Conservation (phyloP, 2,329 filamentous ascomycete species). For the Colletotrichum sp. region DNA sequence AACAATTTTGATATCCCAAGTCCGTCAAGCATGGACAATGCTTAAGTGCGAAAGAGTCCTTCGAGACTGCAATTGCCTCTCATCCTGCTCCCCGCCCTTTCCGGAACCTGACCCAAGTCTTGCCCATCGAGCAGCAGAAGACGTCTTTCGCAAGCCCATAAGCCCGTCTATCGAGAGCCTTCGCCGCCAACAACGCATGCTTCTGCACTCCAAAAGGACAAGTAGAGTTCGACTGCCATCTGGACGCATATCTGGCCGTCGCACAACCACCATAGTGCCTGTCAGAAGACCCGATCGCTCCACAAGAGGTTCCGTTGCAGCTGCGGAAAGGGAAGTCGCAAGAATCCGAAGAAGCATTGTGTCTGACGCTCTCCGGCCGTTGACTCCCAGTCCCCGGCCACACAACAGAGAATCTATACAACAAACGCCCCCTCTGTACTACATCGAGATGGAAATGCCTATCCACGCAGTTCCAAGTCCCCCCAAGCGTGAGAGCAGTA, state of each 20-base stretch:
- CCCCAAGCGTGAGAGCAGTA: background rate
- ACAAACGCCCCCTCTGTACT: background rate
- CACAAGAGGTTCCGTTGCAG: background rate
- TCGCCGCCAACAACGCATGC: constrained; percentile 39
- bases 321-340: background rate
- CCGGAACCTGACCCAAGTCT: constrained; percentile 18
- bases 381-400: background rate
- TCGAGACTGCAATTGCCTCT: constrained; percentile 16
- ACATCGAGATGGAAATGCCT: background rate
- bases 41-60: constrained; percentile 47
- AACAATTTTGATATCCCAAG: constrained; percentile 19
- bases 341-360: background rate
- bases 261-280: background rate
- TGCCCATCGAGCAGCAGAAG: constrained; percentile 33
- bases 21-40: constrained; percentile 44
- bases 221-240: constrained; percentile 38
- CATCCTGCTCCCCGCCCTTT: constrained; percentile 6
- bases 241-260: background rate
- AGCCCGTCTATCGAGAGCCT: constrained; percentile 33
- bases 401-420: background rate
- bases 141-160: constrained; percentile 35
- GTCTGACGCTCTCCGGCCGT: constrained; percentile 4
- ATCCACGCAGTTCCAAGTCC: background rate
- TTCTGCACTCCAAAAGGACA: constrained; percentile 36
- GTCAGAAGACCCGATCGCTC: background rate